Percentiles rank a stretch among this genome's conserved stretches.
Evolutionary conservation across 1,139 yeast species (phyloP).

Genomic region (Kodamaea plutei): DNA sequence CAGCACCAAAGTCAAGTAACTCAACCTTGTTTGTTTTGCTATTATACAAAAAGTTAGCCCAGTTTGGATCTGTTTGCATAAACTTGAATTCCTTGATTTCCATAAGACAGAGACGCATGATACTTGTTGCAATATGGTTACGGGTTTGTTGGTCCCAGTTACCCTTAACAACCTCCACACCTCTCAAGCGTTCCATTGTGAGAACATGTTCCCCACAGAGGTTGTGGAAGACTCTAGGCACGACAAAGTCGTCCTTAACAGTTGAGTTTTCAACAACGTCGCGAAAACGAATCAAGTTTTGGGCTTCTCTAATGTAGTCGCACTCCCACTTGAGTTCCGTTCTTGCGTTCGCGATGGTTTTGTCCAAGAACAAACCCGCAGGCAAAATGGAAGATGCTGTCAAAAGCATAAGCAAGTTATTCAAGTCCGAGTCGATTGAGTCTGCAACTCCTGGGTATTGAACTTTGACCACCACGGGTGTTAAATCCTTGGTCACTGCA

Average conservation of each 20-base stretch:
- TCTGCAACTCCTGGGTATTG: constrained; percentile 98
- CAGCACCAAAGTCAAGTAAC: constrained; percentile 91
- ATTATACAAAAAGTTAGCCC: constrained; percentile 95
- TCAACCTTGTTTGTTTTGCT: constrained; percentile 63
- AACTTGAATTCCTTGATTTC: constrained; percentile 83
- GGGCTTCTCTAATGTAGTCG: constrained; percentile 89
- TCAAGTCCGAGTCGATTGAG: constrained; percentile 90
- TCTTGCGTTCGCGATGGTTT: constrained; percentile 89
- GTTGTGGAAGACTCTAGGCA: constrained; percentile 77
- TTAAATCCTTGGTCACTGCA: constrained; percentile 60
- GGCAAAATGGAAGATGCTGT: constrained; percentile 88
- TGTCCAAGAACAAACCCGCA: constrained; percentile 86
- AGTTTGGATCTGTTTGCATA: constrained; percentile 99
- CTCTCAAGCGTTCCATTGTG: constrained; percentile 88
- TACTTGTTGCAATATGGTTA: constrained; percentile 77
- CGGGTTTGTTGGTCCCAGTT: constrained; percentile 69
- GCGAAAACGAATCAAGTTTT: constrained; percentile 65
- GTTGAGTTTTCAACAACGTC: constrained; percentile 45
- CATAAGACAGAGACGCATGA: constrained; percentile 80
- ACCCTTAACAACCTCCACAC: constrained; percentile 77
- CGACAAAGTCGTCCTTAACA: constrained; percentile 62
- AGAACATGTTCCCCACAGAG: constrained; percentile 78
- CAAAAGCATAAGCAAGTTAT: constrained; percentile 71
- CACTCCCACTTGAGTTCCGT: constrained; percentile 96
- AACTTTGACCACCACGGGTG: constrained; percentile 90